phyloP scores from a whole-genome alignment of 2,329 filamentous ascomycete genomes.

The Juglanconis juglandina region DNA sequence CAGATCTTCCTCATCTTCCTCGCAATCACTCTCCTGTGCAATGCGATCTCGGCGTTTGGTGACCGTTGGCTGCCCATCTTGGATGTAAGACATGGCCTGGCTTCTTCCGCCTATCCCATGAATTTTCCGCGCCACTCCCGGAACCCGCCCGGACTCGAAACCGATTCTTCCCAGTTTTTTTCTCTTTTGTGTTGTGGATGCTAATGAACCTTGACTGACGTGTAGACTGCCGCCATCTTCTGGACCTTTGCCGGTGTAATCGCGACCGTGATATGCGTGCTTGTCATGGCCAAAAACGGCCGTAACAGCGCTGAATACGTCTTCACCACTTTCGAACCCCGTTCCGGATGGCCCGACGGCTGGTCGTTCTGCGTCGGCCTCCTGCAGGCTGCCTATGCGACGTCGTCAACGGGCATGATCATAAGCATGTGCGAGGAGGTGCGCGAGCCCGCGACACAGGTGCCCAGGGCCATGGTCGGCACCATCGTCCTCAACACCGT shows the following conservation, averaged over 20 bases:
- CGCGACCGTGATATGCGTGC: conserved; percentile 59
- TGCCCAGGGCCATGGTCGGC: conserved; percentile 69
- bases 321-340: conserved; percentile 65
- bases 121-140: not conserved
- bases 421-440: conserved; percentile 77
- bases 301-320: conserved; percentile 60
- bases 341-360: conserved; percentile 66
- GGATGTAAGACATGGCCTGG: conserved; percentile 54
- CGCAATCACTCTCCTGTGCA: conserved; percentile 61
- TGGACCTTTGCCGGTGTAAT: conserved; percentile 72
- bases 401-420: conserved; percentile 76
- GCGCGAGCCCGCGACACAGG: conserved; percentile 60
- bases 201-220: conserved; percentile 18
- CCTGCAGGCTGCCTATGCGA: conserved; percentile 69
- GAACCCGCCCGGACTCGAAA: not conserved
- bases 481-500: conserved; percentile 66
- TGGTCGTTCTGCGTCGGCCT: conserved; percentile 74
- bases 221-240: conserved; percentile 66
- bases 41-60: conserved; percentile 62
- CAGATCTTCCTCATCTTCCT: conserved; percentile 71
- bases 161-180: conserved; percentile 6
- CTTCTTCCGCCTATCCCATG: not conserved
- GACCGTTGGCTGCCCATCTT: conserved; percentile 65
- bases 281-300: conserved; percentile 66
- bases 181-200: conserved; percentile 15